Evolutionary conservation across 2,329 filamentous ascomycete species (phyloP).

Genomic region (Penicillium sp.): DNA sequence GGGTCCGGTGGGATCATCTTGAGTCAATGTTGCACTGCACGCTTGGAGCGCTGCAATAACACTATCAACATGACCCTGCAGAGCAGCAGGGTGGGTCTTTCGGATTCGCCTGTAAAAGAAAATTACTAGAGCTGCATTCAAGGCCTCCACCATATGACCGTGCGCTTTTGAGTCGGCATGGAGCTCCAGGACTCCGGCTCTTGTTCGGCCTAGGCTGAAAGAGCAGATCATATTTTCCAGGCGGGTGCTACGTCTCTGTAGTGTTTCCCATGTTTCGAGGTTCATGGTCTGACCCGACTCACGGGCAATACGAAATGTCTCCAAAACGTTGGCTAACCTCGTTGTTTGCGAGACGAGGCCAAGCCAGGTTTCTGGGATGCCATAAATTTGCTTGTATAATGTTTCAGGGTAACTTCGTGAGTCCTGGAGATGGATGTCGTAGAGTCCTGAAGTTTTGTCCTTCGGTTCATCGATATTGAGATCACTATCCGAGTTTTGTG

Average conservation of each 20-base stretch:
- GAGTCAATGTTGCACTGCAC: constrained; percentile 26
- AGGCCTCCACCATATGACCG: constrained; percentile 37
- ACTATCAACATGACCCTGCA: constrained; percentile 40
- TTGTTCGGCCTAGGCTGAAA: constrained; percentile 21
- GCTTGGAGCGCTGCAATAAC: constrained; percentile 32
- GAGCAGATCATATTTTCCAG: constrained; percentile 37
- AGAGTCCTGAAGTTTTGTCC: constrained; percentile 30
- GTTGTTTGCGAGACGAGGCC: constrained; percentile 46
- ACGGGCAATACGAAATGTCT: constrained; percentile 25
- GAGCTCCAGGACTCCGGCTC: constrained; percentile 9
- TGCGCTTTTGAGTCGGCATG: constrained; percentile 19
- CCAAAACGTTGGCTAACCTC: constrained; percentile 40
- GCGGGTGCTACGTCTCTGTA: constrained; percentile 28
- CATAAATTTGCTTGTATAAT: constrained; percentile 43
- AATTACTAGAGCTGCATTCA: constrained; percentile 42
- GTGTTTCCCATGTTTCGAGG: constrained; percentile 26
- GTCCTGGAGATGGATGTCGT: constrained; percentile 43
- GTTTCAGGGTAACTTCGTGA: constrained; percentile 33
- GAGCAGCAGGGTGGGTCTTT: constrained; percentile 38
- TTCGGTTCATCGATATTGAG: constrained; percentile 40
- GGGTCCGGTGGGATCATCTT: constrained; percentile 17
- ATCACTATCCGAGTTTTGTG: constrained; percentile 36
- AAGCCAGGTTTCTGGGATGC: constrained; percentile 45
- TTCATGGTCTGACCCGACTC: constrained; percentile 9
- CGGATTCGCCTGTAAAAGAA: constrained; percentile 45